Conservation (phyloP, 495 filamentous ascomycete genomes). For the Ramalina peruviana region DNA sequence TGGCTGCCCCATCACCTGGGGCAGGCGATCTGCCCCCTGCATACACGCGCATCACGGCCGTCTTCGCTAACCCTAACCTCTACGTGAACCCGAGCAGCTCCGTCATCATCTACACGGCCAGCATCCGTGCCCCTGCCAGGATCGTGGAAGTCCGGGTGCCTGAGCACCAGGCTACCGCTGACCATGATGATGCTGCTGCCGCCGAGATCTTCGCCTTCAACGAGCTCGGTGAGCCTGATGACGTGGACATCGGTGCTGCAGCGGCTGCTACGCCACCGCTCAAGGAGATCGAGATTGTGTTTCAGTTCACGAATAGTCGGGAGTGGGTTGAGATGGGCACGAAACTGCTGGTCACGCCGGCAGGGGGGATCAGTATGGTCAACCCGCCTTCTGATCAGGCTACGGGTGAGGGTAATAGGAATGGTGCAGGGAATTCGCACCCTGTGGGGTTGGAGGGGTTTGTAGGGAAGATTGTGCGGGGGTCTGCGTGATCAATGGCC, state of each 20-base stretch:
- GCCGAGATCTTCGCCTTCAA: constrained; percentile 52
- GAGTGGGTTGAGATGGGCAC: constrained; percentile 81
- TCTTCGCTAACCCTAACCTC: constrained; percentile 29
- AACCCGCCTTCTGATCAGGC: constrained; percentile 13
- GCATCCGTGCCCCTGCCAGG: constrained; percentile 66
- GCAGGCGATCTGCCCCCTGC: constrained; percentile 28
- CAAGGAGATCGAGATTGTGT: constrained; percentile 44
- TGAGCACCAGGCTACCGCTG: constrained; percentile 22
- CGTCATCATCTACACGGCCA: constrained; percentile 73
- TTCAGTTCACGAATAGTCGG: constrained; percentile 58
- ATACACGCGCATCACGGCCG: constrained; percentile 33
- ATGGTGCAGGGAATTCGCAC: constrained; percentile 10
- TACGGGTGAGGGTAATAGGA: constrained; percentile 9
- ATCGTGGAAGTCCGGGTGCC: constrained; percentile 41
- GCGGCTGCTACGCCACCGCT: constrained; percentile 12
- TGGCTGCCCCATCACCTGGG: constrained; percentile 38
- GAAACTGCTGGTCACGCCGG: constrained; percentile 60
- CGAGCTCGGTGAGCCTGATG: constrained; percentile 35
- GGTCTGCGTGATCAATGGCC: neutral
- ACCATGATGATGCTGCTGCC: constrained; percentile 14
- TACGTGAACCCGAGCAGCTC: constrained; percentile 41
- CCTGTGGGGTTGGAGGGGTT: constrained; percentile 32
- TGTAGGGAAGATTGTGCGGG: constrained; percentile 21
- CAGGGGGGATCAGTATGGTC: constrained; percentile 22
- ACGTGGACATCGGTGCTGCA: constrained; percentile 23